Base-by-base conservation (phyloP, 768 basidiomycete genomes). In the Kwoniella mangroviensis region DNA sequence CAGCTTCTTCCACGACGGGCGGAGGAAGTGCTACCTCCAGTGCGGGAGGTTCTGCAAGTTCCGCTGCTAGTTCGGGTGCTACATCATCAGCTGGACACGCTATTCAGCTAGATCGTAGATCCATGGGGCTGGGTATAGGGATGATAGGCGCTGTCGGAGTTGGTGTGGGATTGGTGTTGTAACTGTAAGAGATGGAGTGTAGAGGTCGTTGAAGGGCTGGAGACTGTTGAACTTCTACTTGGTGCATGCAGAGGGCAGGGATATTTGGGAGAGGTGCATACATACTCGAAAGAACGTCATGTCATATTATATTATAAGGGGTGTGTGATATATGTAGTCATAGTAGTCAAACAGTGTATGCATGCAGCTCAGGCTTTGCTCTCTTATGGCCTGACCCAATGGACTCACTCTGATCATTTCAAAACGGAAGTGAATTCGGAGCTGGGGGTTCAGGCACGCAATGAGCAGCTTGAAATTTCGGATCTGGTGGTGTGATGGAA, bases 81-180 rank as follows among this genome's bases (percentile, higher is more conserved):
- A n/a, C 42, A 28, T 53, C 65, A 6, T 26, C 11, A 5, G 57
- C 53, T 49, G 61, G 21, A 26, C 17, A 17, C 13, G 40, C n/a
- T 21, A 19, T 12, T 10, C 12, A 19, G 17, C 28, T 51, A 40
- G 41, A 42, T 58, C 56, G 65, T 49, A 51, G 52, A 45, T 22
- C 26, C 2, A 12, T 54, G 43, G 65, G 28, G 12, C 4, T 53
- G 13, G 65, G 65, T 26, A 34, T 41, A 22, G 58, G 56, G 42
- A 24, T 67, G 28, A 6, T 59, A 2, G 65, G 65, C 2, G 28
- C 28, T 9, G 58, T 60, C 4, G 57, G 22, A 52, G 19, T 52
- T 10, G 65, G 65, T 57, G 49, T 59, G 65, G 26, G 43, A 13
- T 9, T 67, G 56, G 45, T 59, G 24, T 58, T 67, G 65, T 67